Evolutionary conservation across 179 eudicot species (phyloP), one percentile per base, ranked within the genome.

Genomic region (Gypsophila paniculata): DNA sequence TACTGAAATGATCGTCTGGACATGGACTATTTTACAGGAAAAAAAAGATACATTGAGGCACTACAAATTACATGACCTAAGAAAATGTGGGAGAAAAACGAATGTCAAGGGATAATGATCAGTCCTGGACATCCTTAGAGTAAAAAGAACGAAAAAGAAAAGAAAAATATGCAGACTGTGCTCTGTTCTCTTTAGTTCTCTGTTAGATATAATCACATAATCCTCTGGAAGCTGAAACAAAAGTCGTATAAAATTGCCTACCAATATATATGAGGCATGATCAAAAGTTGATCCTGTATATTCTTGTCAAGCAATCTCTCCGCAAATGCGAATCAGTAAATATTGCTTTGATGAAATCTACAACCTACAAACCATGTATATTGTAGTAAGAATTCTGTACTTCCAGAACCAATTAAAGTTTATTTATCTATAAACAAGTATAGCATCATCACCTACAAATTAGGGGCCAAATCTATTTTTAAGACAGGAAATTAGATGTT

Each of bases 281-380:
- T 52, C 68, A 83, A 57, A 83, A 81, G 76, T 78, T 77, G 66
- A 82, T 71, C 74, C 82, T 89, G 80, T 86, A 84, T 78, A 94
- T 91, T 83, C 96, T 90, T 65, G 85, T 67, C 64, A 94, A 72
- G 83, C 97, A 94, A 48, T 94, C 99, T 86, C 70, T 94, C 72
- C 97, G 87, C 82, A 92, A 75, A 11, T 93, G 88, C 25, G 97
- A 92, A 81, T 94, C 97, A 4, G 99, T 83, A 75, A 94, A 94
- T 72, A 94, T 86, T 72, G 97, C 99, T 84, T 85, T 85, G 79
- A 94, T 84, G 73, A 94, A 94, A 80, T 94, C 96, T 75, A 87
- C 86, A 74, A 91, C 88, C 98, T 93, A 96, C 78, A 73, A 49
- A 68, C 15, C 71, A 68, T 46, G 70, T 23, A 46, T 17, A 46